phyloP scores from a whole-genome alignment of 768 basidiomycete species.

The Boletus rufocinnamomeus region DNA sequence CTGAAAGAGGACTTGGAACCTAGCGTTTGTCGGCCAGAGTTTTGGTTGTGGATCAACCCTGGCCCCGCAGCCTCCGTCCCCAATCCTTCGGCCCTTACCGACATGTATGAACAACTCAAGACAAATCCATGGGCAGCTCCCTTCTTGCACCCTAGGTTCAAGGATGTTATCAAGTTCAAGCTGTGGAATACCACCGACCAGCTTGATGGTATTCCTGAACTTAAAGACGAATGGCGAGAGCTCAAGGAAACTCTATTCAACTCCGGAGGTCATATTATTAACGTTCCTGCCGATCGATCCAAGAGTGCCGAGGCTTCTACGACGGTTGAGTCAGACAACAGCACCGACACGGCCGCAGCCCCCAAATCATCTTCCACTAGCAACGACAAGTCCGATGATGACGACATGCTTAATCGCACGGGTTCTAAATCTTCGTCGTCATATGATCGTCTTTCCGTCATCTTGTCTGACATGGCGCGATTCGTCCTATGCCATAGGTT shows the following conservation, averaged over 20 bases:
- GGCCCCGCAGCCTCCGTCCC: slow-evolving; percentile 92
- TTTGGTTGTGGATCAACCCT: slow-evolving; percentile 99
- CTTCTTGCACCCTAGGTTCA: slow-evolving; percentile 90
- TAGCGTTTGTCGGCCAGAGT: slow-evolving; percentile 77
- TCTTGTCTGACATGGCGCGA: slow-evolving; percentile 94
- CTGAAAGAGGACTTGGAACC: slow-evolving; percentile 46
- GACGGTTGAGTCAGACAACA: slow-evolving; percentile 23
- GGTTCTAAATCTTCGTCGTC: slow-evolving; percentile 86
- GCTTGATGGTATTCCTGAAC: slow-evolving; percentile 86
- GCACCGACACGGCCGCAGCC: slow-evolving; percentile 20
- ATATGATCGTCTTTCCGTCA: slow-evolving; percentile 91
- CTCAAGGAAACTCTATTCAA: slow-evolving; percentile 80
- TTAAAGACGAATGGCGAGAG: slow-evolving; percentile 87
- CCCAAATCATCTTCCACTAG: slow-evolving; percentile 25
- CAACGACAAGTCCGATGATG: slow-evolving; percentile 41
- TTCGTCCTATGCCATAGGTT: slow-evolving; percentile 97
- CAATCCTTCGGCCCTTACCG: slow-evolving; percentile 73
- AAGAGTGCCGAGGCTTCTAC: slow-evolving; percentile 28
- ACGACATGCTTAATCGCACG: slow-evolving; percentile 72
- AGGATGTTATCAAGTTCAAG: slow-evolving; percentile 91
- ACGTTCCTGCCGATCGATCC: slow-evolving; percentile 52
- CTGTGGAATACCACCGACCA: slow-evolving; percentile 99
- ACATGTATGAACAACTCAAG: slow-evolving; percentile 84
- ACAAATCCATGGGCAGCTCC: slow-evolving; percentile 93
- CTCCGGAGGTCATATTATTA: slow-evolving; percentile 76